A percentile compares a stretch with the other conserved stretches of the same genome.
These are phyloP conservation scores for Selenicereus undatus DNA, from an alignment of 148 eudicot genomes.

Conservation along the genomic window DNA sequence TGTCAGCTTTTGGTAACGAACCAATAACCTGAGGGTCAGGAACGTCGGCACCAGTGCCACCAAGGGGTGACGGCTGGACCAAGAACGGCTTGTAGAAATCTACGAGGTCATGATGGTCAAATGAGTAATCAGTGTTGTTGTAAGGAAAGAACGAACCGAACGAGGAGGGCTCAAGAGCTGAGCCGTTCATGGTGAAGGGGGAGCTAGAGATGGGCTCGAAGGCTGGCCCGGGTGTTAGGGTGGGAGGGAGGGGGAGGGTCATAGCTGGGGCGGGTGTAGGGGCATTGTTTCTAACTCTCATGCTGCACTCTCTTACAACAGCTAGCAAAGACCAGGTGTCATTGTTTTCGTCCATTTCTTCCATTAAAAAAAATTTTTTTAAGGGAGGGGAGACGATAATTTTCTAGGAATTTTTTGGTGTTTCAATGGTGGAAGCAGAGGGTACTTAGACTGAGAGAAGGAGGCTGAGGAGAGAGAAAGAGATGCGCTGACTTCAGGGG, in stretches of 20 bases:
- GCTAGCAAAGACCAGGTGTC: slow-evolving; percentile 30
- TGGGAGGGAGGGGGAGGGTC: neutral
- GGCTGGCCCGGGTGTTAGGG: neutral
- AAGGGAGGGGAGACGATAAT: neutral
- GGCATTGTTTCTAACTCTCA: neutral
- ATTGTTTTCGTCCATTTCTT: neutral
- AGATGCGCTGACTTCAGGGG: slow-evolving; percentile 21
- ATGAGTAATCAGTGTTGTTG: slow-evolving; percentile 7
- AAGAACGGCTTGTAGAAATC: slow-evolving; percentile 12
- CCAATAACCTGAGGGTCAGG: neutral
- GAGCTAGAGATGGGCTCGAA: neutral
- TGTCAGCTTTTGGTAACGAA: neutral
- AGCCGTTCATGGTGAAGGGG: neutral
- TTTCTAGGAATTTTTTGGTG: neutral
- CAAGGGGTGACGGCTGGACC: neutral
- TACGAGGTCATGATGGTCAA: slow-evolving; percentile 10
- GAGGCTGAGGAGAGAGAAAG: neutral
- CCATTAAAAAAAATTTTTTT: neutral
- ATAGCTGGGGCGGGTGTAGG: neutral
- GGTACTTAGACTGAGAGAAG: neutral
- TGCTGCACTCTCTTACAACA: slow-evolving; percentile 22
- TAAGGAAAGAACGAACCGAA: neutral
- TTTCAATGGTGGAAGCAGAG: slow-evolving; percentile 4
- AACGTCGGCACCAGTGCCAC: too few relatives aligned
- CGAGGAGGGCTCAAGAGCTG: neutral